These are phyloP conservation scores for Podospora pseudocomata DNA, from an alignment of 495 filamentous ascomycete species.

Conservation along the genomic window DNA sequence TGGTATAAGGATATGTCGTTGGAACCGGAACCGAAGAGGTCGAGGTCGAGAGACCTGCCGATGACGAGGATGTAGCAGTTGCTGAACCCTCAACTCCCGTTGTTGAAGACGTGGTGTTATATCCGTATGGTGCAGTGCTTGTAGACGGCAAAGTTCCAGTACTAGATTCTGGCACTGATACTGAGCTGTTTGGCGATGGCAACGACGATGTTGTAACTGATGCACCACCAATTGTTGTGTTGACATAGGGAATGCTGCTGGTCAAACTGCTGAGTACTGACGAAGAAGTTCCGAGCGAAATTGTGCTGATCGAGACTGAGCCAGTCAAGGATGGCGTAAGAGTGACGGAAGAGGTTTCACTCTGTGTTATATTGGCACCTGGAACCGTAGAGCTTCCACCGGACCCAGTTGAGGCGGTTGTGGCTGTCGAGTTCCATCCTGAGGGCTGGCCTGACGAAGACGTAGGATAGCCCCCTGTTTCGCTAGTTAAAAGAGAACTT, in stretches of 20 bases:
- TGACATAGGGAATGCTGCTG: constrained; percentile 1
- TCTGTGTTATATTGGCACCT: background rate
- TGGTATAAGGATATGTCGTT: background rate
- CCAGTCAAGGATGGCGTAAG: constrained; percentile 2
- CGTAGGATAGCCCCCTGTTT: background rate
- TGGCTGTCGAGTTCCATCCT: background rate
- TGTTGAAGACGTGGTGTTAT: background rate
- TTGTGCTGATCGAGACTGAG: background rate
- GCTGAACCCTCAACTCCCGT: background rate
- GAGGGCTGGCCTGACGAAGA: background rate
- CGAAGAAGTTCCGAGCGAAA: background rate
- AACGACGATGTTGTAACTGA: background rate
- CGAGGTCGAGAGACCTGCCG: background rate
- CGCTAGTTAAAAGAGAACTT: background rate
- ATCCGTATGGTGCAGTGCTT: background rate
- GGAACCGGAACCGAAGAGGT: background rate
- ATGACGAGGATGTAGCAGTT: background rate
- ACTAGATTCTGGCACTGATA: background rate
- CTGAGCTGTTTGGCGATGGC: background rate
- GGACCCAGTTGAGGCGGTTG: background rate
- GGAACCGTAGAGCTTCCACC: background rate
- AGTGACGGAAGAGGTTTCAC: background rate
- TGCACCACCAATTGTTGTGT: background rate
- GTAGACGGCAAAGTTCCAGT: background rate
- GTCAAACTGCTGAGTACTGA: background rate